Evolutionary conservation across 768 basidiomycete genomes (phyloP), one percentile per base, ranked within the genome.

Genomic region (Sporobolomyces pararoseus): DNA sequence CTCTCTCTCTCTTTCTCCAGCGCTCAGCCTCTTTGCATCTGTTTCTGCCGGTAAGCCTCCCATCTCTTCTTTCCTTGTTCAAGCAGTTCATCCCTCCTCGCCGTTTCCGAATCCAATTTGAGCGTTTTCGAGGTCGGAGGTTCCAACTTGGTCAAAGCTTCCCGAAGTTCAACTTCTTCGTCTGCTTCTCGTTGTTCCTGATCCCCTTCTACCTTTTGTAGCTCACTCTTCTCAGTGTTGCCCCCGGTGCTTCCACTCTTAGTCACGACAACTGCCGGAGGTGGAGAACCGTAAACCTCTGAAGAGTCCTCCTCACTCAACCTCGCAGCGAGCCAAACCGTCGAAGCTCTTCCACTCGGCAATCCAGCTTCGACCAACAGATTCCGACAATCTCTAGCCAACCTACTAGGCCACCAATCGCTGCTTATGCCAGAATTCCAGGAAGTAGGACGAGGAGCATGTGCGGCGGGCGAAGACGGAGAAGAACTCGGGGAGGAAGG

Each of bases 301-400:
- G n/a, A n/a, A n/a, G 39, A 42, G 39, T 42, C 39, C 39, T 42
- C 39, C 39, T 35, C 47, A n/a, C 31, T 32, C 37, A 66, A 32
- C 53, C 47, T 29, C 35, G 59, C 46, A 21, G 70, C 70, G 6
- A 66, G 47, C 52, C 71, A 62, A 39, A 34, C 70, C 27, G 61
- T 37, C 27, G 37, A 14, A 13, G 12, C 70, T 49, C 19, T 51
- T 6, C 54, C 65, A 10, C 35, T 72, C 34, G 66, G 63, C 39
- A 72, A 25, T 19, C 71, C 71, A 17, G 69, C 66, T 29, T 74
- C 72, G 47, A 67, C 68, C 25, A 74, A 54, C 32, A 74, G 25
- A 27, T 52, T 35, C 1, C 72, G 44, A 25, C 68, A 70, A 42
- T 74, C 72, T 6, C 54, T 27, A 7, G 52, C 66, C 7, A 74